phyloP scores from a whole-genome alignment of 1,284 basidiomycete species.

The Tilletia horrida region DNA sequence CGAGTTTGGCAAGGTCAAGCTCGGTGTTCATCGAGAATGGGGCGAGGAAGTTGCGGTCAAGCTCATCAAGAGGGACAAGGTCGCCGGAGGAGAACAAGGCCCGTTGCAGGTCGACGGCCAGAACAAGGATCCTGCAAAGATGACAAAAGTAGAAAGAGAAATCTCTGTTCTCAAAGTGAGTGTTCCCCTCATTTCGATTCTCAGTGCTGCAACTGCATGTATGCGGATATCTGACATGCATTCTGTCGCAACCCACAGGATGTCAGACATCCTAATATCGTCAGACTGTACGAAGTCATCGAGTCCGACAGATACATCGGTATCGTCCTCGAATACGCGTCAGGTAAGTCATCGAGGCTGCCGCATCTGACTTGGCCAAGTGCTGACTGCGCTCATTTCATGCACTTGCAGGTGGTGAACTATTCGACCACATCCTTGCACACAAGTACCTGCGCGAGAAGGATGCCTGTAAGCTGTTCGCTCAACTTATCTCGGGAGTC shows the following conservation, averaged over 20 bases:
- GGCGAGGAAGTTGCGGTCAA: conserved; percentile 99
- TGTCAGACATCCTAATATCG: conserved; percentile 96
- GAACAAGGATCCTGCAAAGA: conserved; percentile 62
- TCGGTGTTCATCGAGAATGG: conserved; percentile 86
- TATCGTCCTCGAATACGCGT: conserved; percentile 97
- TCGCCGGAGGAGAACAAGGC: conserved; percentile 66
- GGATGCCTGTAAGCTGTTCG: conserved; percentile 92
- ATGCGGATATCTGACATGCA: background rate
- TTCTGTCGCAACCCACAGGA: conserved; percentile 60
- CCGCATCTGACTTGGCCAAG: background rate
- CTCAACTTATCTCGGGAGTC: conserved; percentile 96
- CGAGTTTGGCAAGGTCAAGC: conserved; percentile 98
- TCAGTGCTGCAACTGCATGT: conserved; percentile 9
- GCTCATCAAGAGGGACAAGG: conserved; percentile 86
- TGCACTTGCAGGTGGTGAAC: conserved; percentile 71
- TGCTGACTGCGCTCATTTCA: background rate
- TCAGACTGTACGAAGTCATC: conserved; percentile 95
- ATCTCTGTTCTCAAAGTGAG: conserved; percentile 90
- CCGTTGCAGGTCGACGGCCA: conserved; percentile 32
- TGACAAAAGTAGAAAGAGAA: conserved; percentile 94
- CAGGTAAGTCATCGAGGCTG: conserved; percentile 57
- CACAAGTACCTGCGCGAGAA: conserved; percentile 94
- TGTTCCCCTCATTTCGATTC: conserved; percentile 28
- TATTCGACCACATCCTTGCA: conserved; percentile 98
- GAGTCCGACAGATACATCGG: conserved; percentile 99